Evolutionary conservation across 257 asterid genomes (phyloP).

Genomic region (Oldenlandia corymbosa): DNA sequence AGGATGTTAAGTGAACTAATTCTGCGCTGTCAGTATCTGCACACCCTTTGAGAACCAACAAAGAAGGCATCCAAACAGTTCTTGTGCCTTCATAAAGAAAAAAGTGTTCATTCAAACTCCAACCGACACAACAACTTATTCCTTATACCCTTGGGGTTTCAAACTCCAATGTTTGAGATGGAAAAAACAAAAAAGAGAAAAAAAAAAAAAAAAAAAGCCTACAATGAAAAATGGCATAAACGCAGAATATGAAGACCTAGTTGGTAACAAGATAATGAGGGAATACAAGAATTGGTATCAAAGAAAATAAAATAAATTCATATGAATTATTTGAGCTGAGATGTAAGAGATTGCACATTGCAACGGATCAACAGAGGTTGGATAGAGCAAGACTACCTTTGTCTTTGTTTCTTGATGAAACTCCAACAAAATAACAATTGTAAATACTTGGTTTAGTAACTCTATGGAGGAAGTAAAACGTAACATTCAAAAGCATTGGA

Average conservation of each 20-base stretch:
- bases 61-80: background rate
- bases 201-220: background rate
- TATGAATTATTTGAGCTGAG: background rate
- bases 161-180: too few relatives aligned
- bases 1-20: background rate
- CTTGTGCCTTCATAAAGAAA: background rate
- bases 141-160: too few relatives aligned
- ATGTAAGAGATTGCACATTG: background rate
- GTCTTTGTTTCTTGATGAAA: background rate
- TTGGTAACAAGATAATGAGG: background rate
- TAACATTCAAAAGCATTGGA: background rate
- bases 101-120: background rate
- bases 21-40: background rate
- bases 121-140: too few relatives aligned
- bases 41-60: background rate
- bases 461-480: background rate
- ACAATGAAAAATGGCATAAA: background rate
- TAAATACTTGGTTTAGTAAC: background rate
- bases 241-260: background rate
- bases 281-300: background rate
- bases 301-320: background rate
- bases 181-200: constrained; percentile 1
- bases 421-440: background rate
- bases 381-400: background rate
- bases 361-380: background rate